Conservation (phyloP, 371 early-diverging fungal species). For the Phascolomyces articulosus region DNA sequence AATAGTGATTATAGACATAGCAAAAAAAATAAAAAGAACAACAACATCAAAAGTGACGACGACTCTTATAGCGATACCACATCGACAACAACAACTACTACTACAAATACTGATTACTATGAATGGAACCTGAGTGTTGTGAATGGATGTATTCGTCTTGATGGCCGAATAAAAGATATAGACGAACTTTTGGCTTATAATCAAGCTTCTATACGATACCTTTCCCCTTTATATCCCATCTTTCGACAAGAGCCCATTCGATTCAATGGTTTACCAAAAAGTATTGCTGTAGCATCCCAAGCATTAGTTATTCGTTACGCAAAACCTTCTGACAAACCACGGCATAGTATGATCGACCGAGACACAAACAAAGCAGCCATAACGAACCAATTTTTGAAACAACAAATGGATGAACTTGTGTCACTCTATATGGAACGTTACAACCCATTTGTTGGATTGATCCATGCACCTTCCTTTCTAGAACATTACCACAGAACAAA, state of each 20-base stretch:
- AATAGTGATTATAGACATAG: background rate
- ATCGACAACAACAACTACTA: no score
- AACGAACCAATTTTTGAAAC: background rate
- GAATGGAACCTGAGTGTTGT: slow-evolving; percentile 4
- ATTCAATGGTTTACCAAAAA: background rate
- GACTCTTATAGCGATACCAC: no score
- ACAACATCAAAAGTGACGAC: no score
- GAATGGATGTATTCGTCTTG: background rate
- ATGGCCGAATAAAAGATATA: background rate
- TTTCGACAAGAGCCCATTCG: background rate
- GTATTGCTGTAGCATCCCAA: background rate
- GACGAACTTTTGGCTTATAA: background rate
- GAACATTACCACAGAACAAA: background rate
- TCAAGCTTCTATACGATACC: slow-evolving; percentile 1
- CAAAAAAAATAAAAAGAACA: no score
- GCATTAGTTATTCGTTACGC: background rate
- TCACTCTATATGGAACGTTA: background rate
- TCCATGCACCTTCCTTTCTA: slow-evolving; percentile 2
- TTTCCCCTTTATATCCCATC: background rate
- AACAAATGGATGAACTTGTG: background rate
- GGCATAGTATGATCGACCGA: background rate
- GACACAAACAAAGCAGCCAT: no score
- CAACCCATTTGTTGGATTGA: background rate
- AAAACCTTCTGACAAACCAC: background rate
- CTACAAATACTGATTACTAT: background rate